phyloP scores from a whole-genome alignment of 1,284 basidiomycete species.

The Boletus albobrunnescens region DNA sequence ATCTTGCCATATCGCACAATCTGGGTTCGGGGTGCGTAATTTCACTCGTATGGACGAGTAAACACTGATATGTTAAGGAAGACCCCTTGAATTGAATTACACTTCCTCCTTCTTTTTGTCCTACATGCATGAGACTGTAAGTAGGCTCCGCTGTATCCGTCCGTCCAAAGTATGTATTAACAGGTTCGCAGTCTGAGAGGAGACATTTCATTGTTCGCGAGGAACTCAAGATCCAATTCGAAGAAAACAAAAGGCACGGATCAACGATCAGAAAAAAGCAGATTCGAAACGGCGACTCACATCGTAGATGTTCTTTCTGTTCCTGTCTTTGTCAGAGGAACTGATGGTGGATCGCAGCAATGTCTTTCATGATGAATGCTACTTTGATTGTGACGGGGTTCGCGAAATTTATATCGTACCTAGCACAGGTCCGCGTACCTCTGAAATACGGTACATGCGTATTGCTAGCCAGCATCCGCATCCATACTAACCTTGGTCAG shows the following conservation, averaged over 20 bases:
- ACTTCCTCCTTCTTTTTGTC: constrained; percentile 54
- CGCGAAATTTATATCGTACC: constrained; percentile 19
- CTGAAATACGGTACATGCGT: constrained; percentile 85
- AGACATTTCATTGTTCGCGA: constrained; percentile 59
- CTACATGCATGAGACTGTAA: constrained; percentile 49
- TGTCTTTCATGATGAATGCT: constrained; percentile 67
- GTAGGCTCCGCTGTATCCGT: constrained; percentile 7
- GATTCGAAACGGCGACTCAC: constrained; percentile 81
- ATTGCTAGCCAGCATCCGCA: background rate
- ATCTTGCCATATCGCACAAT: constrained; percentile 51
- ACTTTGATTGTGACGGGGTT: constrained; percentile 1
- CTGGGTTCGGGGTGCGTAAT: constrained; percentile 53
- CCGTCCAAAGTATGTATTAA: background rate
- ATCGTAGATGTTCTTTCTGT: constrained; percentile 44
- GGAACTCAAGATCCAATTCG: constrained; percentile 73
- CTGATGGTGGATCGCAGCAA: constrained; percentile 45
- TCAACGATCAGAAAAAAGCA: constrained; percentile 76
- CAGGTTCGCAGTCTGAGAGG: constrained; percentile 44
- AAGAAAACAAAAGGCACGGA: constrained; percentile 79
- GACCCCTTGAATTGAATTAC: constrained; percentile 71
- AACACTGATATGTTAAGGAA: constrained; percentile 26
- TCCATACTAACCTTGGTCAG: constrained; percentile 33
- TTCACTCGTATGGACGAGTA: background rate
- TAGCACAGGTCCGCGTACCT: constrained; percentile 79
- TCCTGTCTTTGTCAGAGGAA: background rate